Evolutionary conservation across 305 asterid species (phyloP).

Genomic region (Stenogyne calaminthoides): DNA sequence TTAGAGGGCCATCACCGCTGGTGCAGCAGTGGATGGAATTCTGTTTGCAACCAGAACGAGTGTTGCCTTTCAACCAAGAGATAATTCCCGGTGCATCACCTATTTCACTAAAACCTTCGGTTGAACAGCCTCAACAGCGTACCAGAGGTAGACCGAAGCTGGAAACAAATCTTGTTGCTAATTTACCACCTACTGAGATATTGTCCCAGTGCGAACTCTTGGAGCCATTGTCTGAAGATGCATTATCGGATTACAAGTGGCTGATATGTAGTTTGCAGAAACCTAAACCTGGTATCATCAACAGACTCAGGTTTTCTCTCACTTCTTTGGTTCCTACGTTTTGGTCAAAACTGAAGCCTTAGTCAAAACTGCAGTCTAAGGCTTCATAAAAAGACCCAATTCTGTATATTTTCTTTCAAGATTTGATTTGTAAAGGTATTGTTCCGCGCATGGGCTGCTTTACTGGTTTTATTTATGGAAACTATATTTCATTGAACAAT

Average conservation of each 20-base stretch:
- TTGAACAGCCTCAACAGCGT: constrained; percentile 35
- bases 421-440: neutral
- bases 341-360: too few species aligned
- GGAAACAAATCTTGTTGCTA: constrained; percentile 71
- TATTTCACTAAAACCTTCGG: constrained; percentile 44
- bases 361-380: constrained; percentile 39
- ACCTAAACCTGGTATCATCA: constrained; percentile 36
- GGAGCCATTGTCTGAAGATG: constrained; percentile 75
- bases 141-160: constrained; percentile 60
- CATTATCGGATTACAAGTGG: constrained; percentile 69
- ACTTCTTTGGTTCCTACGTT: constrained; percentile 27
- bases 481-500: neutral
- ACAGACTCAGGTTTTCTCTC: constrained; percentile 35
- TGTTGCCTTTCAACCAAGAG: constrained; percentile 62
- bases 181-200: constrained; percentile 73
- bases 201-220: constrained; percentile 71
- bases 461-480: neutral
- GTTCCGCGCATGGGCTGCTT: neutral
- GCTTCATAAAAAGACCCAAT: constrained; percentile 24
- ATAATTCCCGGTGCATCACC: constrained; percentile 82
- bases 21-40: constrained; percentile 87
- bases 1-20: constrained; percentile 84
- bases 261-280: constrained; percentile 51
- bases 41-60: constrained; percentile 79
- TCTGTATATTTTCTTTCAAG: neutral